Base-by-base conservation (phyloP, 345 rosid species). In the Gossypium ekmanianum region DNA sequence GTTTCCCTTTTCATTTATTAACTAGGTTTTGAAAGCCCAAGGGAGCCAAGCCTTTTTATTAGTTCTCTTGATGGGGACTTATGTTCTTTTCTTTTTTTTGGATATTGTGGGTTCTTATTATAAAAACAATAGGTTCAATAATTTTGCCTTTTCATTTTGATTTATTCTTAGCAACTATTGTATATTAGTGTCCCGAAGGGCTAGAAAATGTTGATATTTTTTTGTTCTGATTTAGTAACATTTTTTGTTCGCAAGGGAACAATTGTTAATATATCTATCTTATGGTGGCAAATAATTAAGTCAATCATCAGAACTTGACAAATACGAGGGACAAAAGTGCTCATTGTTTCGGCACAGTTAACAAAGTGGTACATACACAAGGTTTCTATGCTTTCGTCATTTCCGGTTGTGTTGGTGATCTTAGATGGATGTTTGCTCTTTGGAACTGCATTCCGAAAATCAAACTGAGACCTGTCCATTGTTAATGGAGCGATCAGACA, bases 371-470 rank as follows among this genome's bases (percentile, higher is more conserved):
- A 27, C 26, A 48, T 58, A 34, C 54, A 75, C 22, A 45, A 67
- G 71, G 83, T 70, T 81, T 82, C 88, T 86, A 88, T 88, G 95
- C 83, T 74, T 78, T 79, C 78, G 5, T 34, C 66, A 52, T 71
- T 71, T 73, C 58, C 67, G 14, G 13, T 69, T 61, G 85, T 39
- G 82, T 74, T 64, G 84, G 81, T 72, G 81, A 77, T 83, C 80
- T 80, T 88, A 88, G 91, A 94, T 92, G 97, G 97, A 87, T 82
- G 91, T 87, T 87, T 83, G 91, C 85, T 80, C 84, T 47, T 58
- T 51, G 82, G 91, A 87, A 85, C 84, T 52, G 78, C 80, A 78
- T 77, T 77, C 78, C 77, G 84, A 83, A 67, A 83, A 76, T 74
- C 80, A 64, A 78, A 83, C 76, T 61, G 85, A 86, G 18, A 80